Base-by-base conservation (phyloP, 2,329 filamentous ascomycete species). In the Colletotrichum nymphaeae region DNA sequence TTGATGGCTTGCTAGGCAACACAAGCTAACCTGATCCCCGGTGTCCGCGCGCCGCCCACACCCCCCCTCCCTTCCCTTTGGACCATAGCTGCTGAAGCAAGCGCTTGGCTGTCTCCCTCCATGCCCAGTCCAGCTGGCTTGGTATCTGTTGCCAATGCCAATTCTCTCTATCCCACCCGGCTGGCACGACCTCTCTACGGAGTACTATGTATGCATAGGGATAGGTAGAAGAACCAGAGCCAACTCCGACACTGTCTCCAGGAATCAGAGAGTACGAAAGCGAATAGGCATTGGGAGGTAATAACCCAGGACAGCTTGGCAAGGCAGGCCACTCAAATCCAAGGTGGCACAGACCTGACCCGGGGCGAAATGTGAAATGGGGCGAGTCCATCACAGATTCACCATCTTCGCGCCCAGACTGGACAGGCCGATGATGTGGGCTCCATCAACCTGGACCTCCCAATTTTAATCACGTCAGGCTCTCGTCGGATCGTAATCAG, bases 391-490 rank as follows among this genome's bases (percentile, higher is more conserved):
- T 69, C 46, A 32, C 49, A 63, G 37, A 30, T 55, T 66, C 49
- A 59, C 62, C 52, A 53, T 72, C 56, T 63, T 67, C 57, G 69
- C 60, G 66, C 59, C 70, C 35, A 57, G 59, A 69, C 66, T 73
- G 59, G 59, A 24, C 52, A 46, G 42, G 66, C 59, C 55, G 70
- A 56, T 53, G 35, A 73, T 64, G 70, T 73, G 59, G 70, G 53
- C 12, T 73, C 69, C 69, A 46, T 69, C 52, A 32, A 64, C 66
- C 55, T 69, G 66, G 66, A 53, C 70, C 70, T 69, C 55, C 70
- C 70, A 73, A 73, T 73, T 73, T 73, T 69, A 73, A 73, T 73
- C 70, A 73, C 70, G 66, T 65, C 70, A 73, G 70, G 66, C 70
- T 42, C 66, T 55, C 58, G 59, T 69, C 70, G 70, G 66, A 64